These are phyloP conservation scores for Gymnopilus dilepis DNA, from an alignment of 768 basidiomycete species.

Conservation along the genomic window DNA sequence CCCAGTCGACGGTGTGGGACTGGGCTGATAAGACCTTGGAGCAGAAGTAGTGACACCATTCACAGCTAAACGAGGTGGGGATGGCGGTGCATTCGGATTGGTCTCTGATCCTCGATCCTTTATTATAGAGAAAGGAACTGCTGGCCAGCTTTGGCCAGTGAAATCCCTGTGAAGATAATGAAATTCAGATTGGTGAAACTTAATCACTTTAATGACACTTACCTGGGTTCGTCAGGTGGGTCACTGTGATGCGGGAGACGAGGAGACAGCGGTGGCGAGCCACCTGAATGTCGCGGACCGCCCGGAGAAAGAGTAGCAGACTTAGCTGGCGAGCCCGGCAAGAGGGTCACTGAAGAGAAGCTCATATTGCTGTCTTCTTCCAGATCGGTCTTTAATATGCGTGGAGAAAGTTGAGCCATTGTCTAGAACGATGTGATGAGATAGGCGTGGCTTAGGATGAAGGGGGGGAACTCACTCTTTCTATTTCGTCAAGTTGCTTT, in stretches of 20 bases:
- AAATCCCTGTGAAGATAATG: conserved; percentile 9
- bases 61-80: conserved; percentile 67
- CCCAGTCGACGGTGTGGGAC: conserved; percentile 29
- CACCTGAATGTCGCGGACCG: conserved; percentile 31
- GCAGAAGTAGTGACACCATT: conserved; percentile 72
- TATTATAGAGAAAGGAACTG: conserved; percentile 45
- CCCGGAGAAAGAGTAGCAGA: conserved; percentile 27
- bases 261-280: conserved; percentile 42
- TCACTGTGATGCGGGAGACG: conserved; percentile 39
- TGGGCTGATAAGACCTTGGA: conserved; percentile 50
- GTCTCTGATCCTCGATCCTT: conserved; percentile 30
- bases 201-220: conserved; percentile 20
- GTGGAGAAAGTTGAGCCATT: conserved; percentile 71
- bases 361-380: conserved; percentile 40
- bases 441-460: conserved; percentile 1
- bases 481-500: conserved; percentile 80
- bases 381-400: conserved; percentile 46
- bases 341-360: conserved; percentile 35
- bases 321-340: conserved; percentile 37
- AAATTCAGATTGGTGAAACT: conserved; percentile 5
- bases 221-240: conserved; percentile 29
- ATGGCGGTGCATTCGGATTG: conserved; percentile 41
- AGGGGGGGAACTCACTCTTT: conserved; percentile 49
- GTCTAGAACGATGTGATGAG: conserved; percentile 42
- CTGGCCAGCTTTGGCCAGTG: conserved; percentile 41